Conservation (phyloP, 2,329 filamentous ascomycete species). For the Fusarium liriodendri region DNA sequence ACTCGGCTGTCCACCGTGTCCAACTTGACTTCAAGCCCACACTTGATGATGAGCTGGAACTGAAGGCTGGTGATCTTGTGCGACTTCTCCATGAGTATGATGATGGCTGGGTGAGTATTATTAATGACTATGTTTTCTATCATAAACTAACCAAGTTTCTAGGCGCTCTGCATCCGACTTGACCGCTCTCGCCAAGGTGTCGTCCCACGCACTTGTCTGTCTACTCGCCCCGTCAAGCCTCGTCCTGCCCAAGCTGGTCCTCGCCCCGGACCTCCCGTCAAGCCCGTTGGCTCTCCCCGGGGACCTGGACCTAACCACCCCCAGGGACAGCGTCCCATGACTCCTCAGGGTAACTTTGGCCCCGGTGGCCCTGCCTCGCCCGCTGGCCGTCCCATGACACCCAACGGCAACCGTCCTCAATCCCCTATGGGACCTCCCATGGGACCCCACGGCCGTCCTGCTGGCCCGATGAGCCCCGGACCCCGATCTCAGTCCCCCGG, state of each 20-base stretch:
- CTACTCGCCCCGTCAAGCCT: slow-evolving; percentile 90
- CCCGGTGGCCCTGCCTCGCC: slow-evolving; percentile 53
- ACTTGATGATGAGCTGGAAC: slow-evolving; percentile 89
- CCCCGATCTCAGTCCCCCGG: slow-evolving; percentile 43
- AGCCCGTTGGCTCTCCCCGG: slow-evolving; percentile 44
- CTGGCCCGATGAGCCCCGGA: slow-evolving; percentile 53
- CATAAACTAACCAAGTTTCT: slow-evolving; percentile 46
- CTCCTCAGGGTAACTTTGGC: slow-evolving; percentile 48
- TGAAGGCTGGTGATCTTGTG: slow-evolving; percentile 85
- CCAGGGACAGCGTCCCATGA: slow-evolving; percentile 43
- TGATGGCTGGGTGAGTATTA: slow-evolving; percentile 88
- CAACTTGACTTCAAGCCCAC: slow-evolving; percentile 95
- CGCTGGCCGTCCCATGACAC: slow-evolving; percentile 42
- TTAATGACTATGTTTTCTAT: neutral
- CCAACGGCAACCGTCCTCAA: slow-evolving; percentile 47
- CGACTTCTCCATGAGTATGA: slow-evolving; percentile 95
- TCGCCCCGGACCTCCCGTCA: slow-evolving; percentile 64
- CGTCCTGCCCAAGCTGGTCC: slow-evolving; percentile 67
- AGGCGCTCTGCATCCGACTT: slow-evolving; percentile 91
- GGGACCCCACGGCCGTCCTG: slow-evolving; percentile 42
- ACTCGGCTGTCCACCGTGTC: slow-evolving; percentile 84
- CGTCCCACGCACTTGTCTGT: slow-evolving; percentile 91
- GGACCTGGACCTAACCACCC: slow-evolving; percentile 30
- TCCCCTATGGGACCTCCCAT: slow-evolving; percentile 50
- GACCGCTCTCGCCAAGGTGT: slow-evolving; percentile 95